phyloP scores from a whole-genome alignment of 2,329 filamentous ascomycete genomes.

The Diplocarpon rosae region DNA sequence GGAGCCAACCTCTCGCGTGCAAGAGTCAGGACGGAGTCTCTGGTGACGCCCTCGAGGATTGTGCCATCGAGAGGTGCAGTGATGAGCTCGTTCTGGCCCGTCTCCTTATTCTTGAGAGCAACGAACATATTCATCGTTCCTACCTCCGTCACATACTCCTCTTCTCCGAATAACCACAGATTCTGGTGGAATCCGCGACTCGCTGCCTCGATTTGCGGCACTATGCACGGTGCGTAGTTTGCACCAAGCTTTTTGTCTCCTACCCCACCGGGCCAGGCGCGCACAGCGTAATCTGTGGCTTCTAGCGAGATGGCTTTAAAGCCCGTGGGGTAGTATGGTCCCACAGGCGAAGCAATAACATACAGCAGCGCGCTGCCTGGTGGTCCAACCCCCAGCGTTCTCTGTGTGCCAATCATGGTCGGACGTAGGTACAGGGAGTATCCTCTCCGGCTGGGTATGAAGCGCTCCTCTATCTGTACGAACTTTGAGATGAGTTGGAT shows the following conservation, averaged over 20 bases:
- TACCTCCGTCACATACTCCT: constrained; percentile 93
- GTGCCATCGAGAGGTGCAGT: constrained; percentile 96
- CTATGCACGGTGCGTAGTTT: constrained; percentile 97
- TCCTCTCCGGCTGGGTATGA: constrained; percentile 76
- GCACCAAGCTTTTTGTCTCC: constrained; percentile 97
- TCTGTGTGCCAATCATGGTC: constrained; percentile 94
- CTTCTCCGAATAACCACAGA: constrained; percentile 91
- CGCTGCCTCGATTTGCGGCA: constrained; percentile 89
- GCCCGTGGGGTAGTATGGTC: constrained; percentile 94
- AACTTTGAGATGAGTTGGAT: constrained; percentile 75
- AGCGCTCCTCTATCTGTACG: constrained; percentile 70
- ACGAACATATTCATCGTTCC: constrained; percentile 99
- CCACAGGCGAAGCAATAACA: constrained; percentile 91
- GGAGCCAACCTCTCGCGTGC: constrained; percentile 73
- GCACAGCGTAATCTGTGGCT: constrained; percentile 91
- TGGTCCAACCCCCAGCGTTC: constrained; percentile 84
- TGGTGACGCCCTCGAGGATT: constrained; percentile 87
- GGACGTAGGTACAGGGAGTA: constrained; percentile 94
- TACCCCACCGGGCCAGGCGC: constrained; percentile 94
- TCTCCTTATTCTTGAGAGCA: constrained; percentile 73
- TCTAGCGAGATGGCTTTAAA: constrained; percentile 96
- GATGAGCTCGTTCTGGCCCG: constrained; percentile 81
- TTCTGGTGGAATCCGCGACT: constrained; percentile 95
- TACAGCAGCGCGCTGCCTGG: constrained; percentile 86
- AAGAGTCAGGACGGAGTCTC: constrained; percentile 80